Evolutionary conservation across 352 stramenopile species (phyloP), one percentile per base, ranked within the genome.

Genomic region (Phytophthora tentaculata): DNA sequence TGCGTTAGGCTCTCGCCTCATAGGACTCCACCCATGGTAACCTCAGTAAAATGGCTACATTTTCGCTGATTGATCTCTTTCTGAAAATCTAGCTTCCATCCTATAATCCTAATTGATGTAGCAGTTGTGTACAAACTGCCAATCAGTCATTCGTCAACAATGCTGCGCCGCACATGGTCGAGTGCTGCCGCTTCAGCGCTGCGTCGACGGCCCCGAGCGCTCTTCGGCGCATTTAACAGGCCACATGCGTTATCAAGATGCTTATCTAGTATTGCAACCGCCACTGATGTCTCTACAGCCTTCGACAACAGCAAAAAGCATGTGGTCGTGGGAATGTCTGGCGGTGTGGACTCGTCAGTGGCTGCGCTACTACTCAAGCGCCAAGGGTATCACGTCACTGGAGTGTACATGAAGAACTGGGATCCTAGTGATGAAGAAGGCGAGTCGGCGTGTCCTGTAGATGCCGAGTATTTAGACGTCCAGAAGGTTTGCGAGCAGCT

Each of bases 331-430:
- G 98, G 97, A 44, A 97, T 99, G 86, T 99, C 96, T 13, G 98
- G 98, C 26, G 98, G 98, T n/a, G 97, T 99, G 22, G 98, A 99
- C 76, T 99, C 96, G 20, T 98, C 97, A 1, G 97, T 99, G 24
- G 84, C 94, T 39, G 97, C 97, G 20, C 81, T 97, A 72, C 76
- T 99, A 24, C 81, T 99, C 9, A 75, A 92, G 32, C 57, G 92
- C 35, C 84, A 97, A 67, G 91, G 92, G n/a, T 97, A 94, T 79
- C 80, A 91, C 43, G 85, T 99, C 52, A 86, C 96, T 17, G 97
- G 96, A n/a, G 86, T 99, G 43, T 98, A 99, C 79, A 99, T 99
- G 98, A 97, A 97, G 68, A 99, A 99, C 79, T 99, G 98, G 98
- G 97, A 99, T 79, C 63, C 83, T 19, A 91, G 88, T 20, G 95